Base-by-base conservation (phyloP, 2,329 filamentous ascomycete species). In the Pestalotiopsis sp. region DNA sequence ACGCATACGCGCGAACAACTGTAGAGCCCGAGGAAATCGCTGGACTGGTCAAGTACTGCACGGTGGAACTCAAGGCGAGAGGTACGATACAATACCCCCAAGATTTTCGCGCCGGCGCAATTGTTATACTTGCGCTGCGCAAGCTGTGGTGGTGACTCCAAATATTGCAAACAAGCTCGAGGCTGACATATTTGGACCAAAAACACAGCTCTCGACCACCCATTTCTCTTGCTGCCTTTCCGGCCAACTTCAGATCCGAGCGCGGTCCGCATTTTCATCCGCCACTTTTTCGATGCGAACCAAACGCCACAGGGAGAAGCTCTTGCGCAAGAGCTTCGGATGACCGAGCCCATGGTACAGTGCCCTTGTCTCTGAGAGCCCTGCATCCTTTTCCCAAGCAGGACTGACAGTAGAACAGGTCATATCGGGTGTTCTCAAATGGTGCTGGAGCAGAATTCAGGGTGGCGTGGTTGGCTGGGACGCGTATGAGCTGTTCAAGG, bases 381-480 rank as follows among this genome's bases (percentile, higher is more conserved):
- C 38, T 49, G 73, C 23, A 58, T 31, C 63, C 4, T 27, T 59
- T 59, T 27, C 11, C n/a, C 12, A 36, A 13, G 25, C n/a, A 27
- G 27, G 12, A 39, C 75, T 81, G 75, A 81, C 65, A 64, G 63
- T 23, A 61, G 25, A 52, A 38, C 71, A 97, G 94, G 94, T 97
- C 68, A 88, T 99, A 67, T 95, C 94, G 72, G 96, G 95, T 75
- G 94, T 98, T 57, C 86, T 96, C 72, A 99, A 98, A 84, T 99
- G 96, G 96, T 98, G 95, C 81, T 99, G 96, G 96, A 95, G 94
- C 79, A 90, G 96, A 82, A 85, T 99, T 65, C 90, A 92, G 57
- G 94, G 94, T 69, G 96, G 96, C 76, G 91, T 99, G 14, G 95
- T 99, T 45, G 94, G 94, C 69, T 98, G 96, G 96, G 94, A 98